Evolutionary conservation across 495 filamentous ascomycete genomes (phyloP).

Genomic region (Penicillium samsonianum): DNA sequence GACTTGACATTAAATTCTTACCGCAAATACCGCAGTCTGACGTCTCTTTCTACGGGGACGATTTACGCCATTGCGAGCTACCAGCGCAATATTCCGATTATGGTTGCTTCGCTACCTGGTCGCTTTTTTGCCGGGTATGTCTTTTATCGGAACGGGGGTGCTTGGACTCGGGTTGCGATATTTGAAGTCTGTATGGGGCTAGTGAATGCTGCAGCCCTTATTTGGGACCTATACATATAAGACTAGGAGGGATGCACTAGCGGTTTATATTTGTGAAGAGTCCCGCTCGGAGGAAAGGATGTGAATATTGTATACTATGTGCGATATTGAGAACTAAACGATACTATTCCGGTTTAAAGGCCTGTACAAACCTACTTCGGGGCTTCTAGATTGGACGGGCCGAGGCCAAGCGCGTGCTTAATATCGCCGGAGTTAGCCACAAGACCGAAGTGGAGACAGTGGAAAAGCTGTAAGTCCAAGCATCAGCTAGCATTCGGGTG

Average conservation of each 20-base stretch:
- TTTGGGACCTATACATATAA: slow-evolving; percentile 15
- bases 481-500: too few relatives aligned
- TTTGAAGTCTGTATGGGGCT: slow-evolving; percentile 15
- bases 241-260: background rate
- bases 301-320: too few relatives aligned
- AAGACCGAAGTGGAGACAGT: background rate
- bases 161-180: too few relatives aligned
- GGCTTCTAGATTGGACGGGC: background rate
- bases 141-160: too few relatives aligned
- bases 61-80: too few relatives aligned
- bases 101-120: too few relatives aligned
- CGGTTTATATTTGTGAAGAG: background rate
- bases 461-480: background rate
- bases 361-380: background rate
- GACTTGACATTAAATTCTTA: too few relatives aligned
- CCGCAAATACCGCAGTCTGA: too few relatives aligned
- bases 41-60: too few relatives aligned
- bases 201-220: slow-evolving; percentile 15
- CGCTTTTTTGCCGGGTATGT: too few relatives aligned
- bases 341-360: background rate
- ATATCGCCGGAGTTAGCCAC: background rate
- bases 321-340: background rate
- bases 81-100: too few relatives aligned
- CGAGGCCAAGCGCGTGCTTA: background rate
- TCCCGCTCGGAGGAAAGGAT: background rate